phyloP scores from a whole-genome alignment of 2,329 filamentous ascomycete species.

The Fusarium tuaranense region DNA sequence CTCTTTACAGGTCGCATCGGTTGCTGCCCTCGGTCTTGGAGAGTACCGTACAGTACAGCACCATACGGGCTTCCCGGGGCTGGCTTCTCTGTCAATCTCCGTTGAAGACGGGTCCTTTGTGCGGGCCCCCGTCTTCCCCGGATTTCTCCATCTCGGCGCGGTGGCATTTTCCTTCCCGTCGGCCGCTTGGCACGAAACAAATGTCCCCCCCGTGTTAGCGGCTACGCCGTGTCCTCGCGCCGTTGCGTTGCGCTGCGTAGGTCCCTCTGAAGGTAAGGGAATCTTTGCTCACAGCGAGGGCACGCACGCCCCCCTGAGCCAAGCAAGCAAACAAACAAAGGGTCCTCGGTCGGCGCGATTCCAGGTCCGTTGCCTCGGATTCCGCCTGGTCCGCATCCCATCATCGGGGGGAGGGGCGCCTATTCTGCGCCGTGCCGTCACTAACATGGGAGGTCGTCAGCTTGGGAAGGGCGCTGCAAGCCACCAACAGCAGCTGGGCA shows the following conservation, averaged over 20 bases:
- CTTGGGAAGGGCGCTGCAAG: conserved; percentile 10
- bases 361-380: conserved; percentile 26
- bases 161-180: conserved; percentile 24
- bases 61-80: not conserved
- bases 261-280: not conserved
- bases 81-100: not conserved
- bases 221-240: conserved; percentile 18
- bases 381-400: conserved; percentile 17
- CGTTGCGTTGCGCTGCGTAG: conserved; percentile 7
- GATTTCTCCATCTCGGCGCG: conserved; percentile 30
- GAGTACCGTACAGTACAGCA: not conserved
- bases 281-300: conserved; percentile 1
- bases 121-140: conserved; percentile 24
- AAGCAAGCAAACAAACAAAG: not conserved
- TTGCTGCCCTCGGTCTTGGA: not conserved
- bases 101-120: not conserved
- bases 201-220: conserved; percentile 14
- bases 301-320: not conserved
- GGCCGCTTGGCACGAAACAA: conserved; percentile 7
- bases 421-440: conserved; percentile 7
- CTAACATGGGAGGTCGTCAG: not conserved
- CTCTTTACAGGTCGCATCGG: not conserved
- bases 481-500: conserved; percentile 12
- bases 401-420: conserved; percentile 14
- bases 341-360: conserved; percentile 19